Conservation (phyloP, 148 eudicot species). For the Rhododendron mucronatum region DNA sequence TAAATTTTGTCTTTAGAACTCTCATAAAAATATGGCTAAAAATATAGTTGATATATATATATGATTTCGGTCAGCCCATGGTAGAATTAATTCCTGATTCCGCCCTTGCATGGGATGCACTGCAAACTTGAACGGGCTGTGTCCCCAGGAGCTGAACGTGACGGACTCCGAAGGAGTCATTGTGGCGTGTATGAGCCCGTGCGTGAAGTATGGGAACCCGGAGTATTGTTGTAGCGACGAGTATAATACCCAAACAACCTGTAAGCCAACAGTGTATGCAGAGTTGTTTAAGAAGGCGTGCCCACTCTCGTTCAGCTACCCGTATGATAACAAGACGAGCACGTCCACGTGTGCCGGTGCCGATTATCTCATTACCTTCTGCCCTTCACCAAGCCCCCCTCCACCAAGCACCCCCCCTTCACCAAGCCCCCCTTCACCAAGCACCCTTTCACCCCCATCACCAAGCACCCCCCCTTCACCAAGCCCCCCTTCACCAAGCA, state of each 20-base stretch:
- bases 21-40: too few species aligned
- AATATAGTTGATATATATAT: too few species aligned
- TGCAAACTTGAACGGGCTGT: slow-evolving; percentile 38
- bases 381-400: slow-evolving; percentile 50
- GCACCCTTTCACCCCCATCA: too few species aligned
- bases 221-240: slow-evolving; percentile 59
- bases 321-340: slow-evolving; percentile 68
- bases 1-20: too few species aligned
- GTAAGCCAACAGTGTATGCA: slow-evolving; percentile 64
- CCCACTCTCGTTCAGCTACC: slow-evolving; percentile 75
- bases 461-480: too few species aligned
- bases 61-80: too few species aligned
- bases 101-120: too few species aligned
- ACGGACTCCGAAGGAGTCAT: slow-evolving; percentile 7
- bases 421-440: too few species aligned
- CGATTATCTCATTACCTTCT: slow-evolving; percentile 62
- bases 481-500: too few species aligned
- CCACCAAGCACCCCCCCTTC: too few species aligned
- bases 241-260: slow-evolving; percentile 45
- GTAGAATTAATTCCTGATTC: too few species aligned
- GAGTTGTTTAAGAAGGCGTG: slow-evolving; percentile 60
- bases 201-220: slow-evolving; percentile 34
- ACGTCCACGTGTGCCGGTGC: slow-evolving; percentile 71
- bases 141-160: slow-evolving; percentile 49
- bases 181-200: slow-evolving; percentile 59